Evolutionary conservation across 2,329 filamentous ascomycete genomes (phyloP), one percentile per base, ranked within the genome.

Genomic region (Monilinia laxa): DNA sequence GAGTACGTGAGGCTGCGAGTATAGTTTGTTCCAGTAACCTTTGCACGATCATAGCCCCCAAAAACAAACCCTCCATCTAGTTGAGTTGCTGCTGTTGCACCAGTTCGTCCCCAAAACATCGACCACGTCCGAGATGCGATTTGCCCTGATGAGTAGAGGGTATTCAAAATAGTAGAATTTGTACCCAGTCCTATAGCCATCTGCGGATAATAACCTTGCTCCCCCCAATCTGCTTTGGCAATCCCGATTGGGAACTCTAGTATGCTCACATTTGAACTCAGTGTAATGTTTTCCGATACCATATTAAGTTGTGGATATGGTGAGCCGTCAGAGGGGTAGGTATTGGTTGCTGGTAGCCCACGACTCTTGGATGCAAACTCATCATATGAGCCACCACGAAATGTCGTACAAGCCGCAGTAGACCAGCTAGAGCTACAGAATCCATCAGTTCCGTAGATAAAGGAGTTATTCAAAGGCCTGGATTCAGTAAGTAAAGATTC

Each of bases 41-140:
- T 64, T 6, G 60, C 60, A 25, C 60, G 45, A 56, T 64, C 60
- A n/a, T 64, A 64, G 16, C 60, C 60, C 60, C 60, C 60, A 45
- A 64, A 64, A 1, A 64, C 38, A 25, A 64, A 64, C 3, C 38
- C 14, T 0, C 60, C 49, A 23, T 64, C 60, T 14, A 64, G 5
- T 42, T 64, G 60, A 53, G 31, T 66, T 2, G 49, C 28, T 53
- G 45, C 3, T 2, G 53, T 60, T 35, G 31, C 64, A 9, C 60
- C 60, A 28, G 60, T 54, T 28, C 60, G 51, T 6, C 60, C 60
- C 47, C n/a, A 64, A 6, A 64, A 64, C 60, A 64, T 64, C 5
- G 47, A 53, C 60, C 60, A 64, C 20, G 60, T 53, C 11, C 60
- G 60, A 53, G 60, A 64, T 52, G 55, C 64, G 2, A 65, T 65